phyloP scores from a whole-genome alignment of 2,329 filamentous ascomycete genomes.

The Fusarium nodosum region DNA sequence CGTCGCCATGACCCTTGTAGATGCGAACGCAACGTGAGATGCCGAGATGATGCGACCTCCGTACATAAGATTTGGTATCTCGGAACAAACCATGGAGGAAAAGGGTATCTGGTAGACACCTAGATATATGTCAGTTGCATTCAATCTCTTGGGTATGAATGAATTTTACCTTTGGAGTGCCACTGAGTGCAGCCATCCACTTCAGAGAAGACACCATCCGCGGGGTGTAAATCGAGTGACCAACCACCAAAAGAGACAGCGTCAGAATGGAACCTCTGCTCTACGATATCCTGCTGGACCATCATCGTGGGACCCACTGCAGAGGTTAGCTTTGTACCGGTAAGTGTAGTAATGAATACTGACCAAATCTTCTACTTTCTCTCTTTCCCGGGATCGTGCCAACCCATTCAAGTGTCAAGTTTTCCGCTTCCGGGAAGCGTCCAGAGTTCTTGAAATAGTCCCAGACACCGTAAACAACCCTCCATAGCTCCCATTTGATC shows the following conservation, averaged over 20 bases:
- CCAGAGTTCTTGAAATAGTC: conserved; percentile 31
- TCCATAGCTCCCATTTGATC: conserved; percentile 31
- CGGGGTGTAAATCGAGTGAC: conserved; percentile 25
- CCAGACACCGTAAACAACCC: conserved; percentile 29
- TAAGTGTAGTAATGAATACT: accelerated
- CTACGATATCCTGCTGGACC: conserved; percentile 20
- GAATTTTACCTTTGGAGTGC: conserved; percentile 18
- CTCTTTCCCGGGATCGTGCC: conserved; percentile 21
- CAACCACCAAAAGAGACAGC: conserved; percentile 24
- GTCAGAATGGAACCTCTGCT: conserved; percentile 18
- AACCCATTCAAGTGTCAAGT: conserved; percentile 27
- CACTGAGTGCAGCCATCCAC: conserved; percentile 27
- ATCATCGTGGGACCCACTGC: conserved; percentile 22
- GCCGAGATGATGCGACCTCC: conserved; percentile 29
- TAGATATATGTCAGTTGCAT: neutral
- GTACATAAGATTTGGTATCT: conserved; percentile 28
- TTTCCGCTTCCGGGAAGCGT: conserved; percentile 17
- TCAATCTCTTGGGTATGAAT: accelerated
- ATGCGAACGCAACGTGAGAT: conserved; percentile 25
- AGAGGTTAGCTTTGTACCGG: neutral
- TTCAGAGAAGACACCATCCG: conserved; percentile 27
- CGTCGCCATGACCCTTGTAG: conserved; percentile 24
- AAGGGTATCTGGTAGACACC: conserved; percentile 28
- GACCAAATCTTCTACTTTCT: conserved; percentile 21
- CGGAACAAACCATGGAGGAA: conserved; percentile 13